Evolutionary conservation across 805 yeast genomes (phyloP).

Genomic region (Myxozyma melibiosi): DNA sequence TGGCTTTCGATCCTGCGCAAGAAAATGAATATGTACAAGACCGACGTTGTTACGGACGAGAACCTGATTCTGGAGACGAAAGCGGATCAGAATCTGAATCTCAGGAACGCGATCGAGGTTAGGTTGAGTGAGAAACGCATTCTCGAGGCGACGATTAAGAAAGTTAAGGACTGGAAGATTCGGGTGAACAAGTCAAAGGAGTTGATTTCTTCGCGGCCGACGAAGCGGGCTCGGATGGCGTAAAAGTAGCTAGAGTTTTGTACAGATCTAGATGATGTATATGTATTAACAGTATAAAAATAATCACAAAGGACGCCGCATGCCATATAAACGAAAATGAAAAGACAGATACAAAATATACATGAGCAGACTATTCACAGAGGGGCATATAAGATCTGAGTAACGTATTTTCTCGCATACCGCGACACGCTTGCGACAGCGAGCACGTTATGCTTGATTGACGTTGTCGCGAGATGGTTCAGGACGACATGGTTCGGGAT

Average conservation of each 20-base stretch:
- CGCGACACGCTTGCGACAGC: conserved; percentile 92
- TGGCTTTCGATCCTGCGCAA: conserved; percentile 21
- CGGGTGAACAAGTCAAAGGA: conserved; percentile 9
- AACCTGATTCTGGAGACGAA: conserved; percentile 22
- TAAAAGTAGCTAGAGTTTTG: neutral
- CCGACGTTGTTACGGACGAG: conserved; percentile 32
- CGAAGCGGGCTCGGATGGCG: conserved; percentile 10
- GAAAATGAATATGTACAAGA: conserved; percentile 19
- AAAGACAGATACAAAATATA: neutral
- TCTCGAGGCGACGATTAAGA: conserved; percentile 9
- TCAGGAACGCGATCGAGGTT: conserved; percentile 31
- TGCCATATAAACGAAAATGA: conserved; percentile 4
- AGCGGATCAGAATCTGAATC: conserved; percentile 2
- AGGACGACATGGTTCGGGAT: conserved; percentile 94
- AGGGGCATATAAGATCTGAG: conserved; percentile 87
- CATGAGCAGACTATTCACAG: conserved; percentile 12
- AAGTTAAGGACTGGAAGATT: conserved; percentile 24
- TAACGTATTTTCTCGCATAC: conserved; percentile 80
- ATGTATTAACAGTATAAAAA: neutral
- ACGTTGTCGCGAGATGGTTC: conserved; percentile 93
- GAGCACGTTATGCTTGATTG: conserved; percentile 87
- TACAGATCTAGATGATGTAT: neutral
- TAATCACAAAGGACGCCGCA: neutral
- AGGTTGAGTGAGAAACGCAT: conserved; percentile 30
- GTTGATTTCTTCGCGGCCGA: conserved; percentile 4